Conservation (phyloP, 2,329 filamentous ascomycete species). For the Aureobasidium sp. region DNA sequence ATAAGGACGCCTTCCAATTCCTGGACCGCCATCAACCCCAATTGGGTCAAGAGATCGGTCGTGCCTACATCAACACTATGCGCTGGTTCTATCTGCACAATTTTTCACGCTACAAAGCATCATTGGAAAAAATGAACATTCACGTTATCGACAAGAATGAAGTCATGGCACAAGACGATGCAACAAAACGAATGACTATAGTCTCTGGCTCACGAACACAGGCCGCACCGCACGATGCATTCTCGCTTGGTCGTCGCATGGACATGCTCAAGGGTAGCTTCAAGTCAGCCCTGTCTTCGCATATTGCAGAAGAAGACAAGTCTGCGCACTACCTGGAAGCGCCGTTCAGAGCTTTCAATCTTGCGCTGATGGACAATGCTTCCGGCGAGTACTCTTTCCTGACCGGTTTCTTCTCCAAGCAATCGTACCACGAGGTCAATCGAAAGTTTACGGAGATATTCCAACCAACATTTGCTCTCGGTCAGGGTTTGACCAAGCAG, state of each 20-base stretch:
- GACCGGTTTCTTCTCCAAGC: conserved; percentile 76
- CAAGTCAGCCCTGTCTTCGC: conserved; percentile 71
- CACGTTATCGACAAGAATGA: conserved; percentile 78
- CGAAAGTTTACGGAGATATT: conserved; percentile 84
- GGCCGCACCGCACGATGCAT: conserved; percentile 69
- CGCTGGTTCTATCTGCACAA: conserved; percentile 94
- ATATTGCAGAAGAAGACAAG: conserved; percentile 85
- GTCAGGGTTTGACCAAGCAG: conserved; percentile 64
- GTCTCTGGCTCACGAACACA: conserved; percentile 44
- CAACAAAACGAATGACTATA: conserved; percentile 36
- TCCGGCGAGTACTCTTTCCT: conserved; percentile 93
- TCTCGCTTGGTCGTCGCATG: conserved; percentile 77
- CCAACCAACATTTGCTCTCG: conserved; percentile 78
- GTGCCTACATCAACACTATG: conserved; percentile 97
- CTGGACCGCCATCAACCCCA: conserved; percentile 70
- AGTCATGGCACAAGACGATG: conserved; percentile 62
- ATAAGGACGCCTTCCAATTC: conserved; percentile 82
- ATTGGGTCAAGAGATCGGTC: conserved; percentile 82
- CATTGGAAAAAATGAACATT: conserved; percentile 75
- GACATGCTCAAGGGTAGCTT: conserved; percentile 70
- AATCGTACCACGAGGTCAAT: conserved; percentile 68
- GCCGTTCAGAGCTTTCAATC: conserved; percentile 89
- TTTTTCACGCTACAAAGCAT: conserved; percentile 78
- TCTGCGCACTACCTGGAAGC: conserved; percentile 78
- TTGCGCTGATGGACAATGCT: conserved; percentile 87